Conservation (phyloP, 805 yeast genomes). For the Grigorovia jiainica region DNA sequence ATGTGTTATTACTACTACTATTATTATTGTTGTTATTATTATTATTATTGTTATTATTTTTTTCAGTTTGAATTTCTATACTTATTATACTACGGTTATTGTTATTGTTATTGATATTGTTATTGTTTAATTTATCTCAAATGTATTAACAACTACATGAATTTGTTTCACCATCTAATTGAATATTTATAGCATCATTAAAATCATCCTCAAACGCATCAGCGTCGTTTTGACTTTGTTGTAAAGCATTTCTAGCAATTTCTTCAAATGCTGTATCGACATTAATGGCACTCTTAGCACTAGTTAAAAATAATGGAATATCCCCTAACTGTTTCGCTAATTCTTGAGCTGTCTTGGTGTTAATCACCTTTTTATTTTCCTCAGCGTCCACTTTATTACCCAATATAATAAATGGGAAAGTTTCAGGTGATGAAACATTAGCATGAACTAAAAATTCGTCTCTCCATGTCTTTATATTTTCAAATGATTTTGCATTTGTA, state of each 20-base stretch:
- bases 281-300: conserved; percentile 93
- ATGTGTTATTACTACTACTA: not conserved
- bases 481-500: conserved; percentile 88
- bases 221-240: conserved; percentile 62
- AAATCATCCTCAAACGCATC: conserved; percentile 89
- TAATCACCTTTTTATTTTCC: conserved; percentile 71
- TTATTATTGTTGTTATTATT: not conserved
- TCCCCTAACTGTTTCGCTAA: conserved; percentile 59
- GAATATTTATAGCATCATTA: conserved; percentile 92
- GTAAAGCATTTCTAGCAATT: conserved; percentile 88
- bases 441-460: conserved; percentile 94
- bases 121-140: not conserved
- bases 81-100: not conserved
- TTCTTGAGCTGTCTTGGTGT: conserved; percentile 50
- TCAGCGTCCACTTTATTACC: conserved; percentile 95
- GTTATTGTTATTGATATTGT: not conserved
- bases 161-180: conserved; percentile 70
- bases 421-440: conserved; percentile 85
- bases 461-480: conserved; percentile 81
- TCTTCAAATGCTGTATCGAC: conserved; percentile 95
- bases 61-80: not conserved
- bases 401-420: conserved; percentile 88
- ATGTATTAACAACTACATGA: conserved; percentile 58
- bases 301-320: conserved; percentile 90
- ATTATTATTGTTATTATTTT: not conserved